A percentile compares a stretch with the other conserved stretches of the same genome.
These are phyloP conservation scores for Symmetrospora coprosmae DNA, from an alignment of 768 basidiomycete species.

Conservation along the genomic window DNA sequence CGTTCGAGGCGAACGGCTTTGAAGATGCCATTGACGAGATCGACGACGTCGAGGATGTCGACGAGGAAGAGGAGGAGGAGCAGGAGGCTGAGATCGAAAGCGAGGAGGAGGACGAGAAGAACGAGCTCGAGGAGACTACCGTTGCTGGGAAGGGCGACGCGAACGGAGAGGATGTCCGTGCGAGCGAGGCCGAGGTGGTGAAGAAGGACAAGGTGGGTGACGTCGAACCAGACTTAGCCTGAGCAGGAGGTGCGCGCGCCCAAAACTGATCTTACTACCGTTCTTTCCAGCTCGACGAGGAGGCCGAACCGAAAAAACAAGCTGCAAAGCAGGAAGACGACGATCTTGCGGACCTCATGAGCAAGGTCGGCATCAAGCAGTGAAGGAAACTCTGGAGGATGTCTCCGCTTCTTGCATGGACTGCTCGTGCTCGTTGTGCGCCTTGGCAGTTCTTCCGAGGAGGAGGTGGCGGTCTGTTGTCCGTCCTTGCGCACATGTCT, in stretches of 20 bases:
- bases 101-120: conserved; percentile 12
- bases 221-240: background rate
- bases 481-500: too few species aligned
- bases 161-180: conserved; percentile 5
- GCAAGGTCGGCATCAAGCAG: conserved; percentile 44
- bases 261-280: background rate
- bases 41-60: conserved; percentile 25
- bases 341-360: conserved; percentile 53
- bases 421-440: too few species aligned
- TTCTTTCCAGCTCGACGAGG: conserved; percentile 22
- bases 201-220: conserved; percentile 11
- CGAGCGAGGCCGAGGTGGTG: conserved; percentile 2
- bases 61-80: conserved; percentile 29
- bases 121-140: background rate
- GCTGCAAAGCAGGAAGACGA: conserved; percentile 27
- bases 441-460: too few species aligned
- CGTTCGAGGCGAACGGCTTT: conserved; percentile 53
- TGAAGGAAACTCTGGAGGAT: too few species aligned
- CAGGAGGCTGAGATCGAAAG: conserved; percentile 19
- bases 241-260: background rate
- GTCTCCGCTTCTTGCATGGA: too few species aligned
- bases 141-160: background rate
- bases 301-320: conserved; percentile 28
- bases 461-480: too few species aligned
- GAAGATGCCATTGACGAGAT: conserved; percentile 32